These are phyloP conservation scores for Microcyclospora tardicrescens DNA, from an alignment of 2,329 filamentous ascomycete genomes.

Conservation along the genomic window DNA sequence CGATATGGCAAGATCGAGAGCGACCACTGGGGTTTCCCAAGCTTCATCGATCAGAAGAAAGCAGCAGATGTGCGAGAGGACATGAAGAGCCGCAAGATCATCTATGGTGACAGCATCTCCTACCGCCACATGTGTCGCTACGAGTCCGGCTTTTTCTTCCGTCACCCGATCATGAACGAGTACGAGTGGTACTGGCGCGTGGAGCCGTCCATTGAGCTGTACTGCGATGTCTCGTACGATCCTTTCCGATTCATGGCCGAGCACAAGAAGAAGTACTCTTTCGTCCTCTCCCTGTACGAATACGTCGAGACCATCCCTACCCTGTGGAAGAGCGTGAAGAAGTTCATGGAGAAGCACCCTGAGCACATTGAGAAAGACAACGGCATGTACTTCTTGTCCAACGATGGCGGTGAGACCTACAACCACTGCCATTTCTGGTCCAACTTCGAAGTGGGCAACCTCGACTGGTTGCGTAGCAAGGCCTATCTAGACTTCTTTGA, in stretches of 20 bases:
- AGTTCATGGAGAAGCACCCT: conserved; percentile 81
- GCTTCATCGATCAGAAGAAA: conserved; percentile 90
- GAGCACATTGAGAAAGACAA: conserved; percentile 78
- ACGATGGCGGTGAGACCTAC: conserved; percentile 82
- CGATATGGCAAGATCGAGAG: conserved; percentile 78
- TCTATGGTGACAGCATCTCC: conserved; percentile 92
- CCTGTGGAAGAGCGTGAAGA: conserved; percentile 88
- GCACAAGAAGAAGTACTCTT: conserved; percentile 96
- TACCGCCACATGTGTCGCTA: conserved; percentile 99
- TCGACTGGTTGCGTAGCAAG: conserved; percentile 84
- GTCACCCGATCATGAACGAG: conserved; percentile 80
- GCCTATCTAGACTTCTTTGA: conserved; percentile 87
- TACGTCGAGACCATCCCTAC: conserved; percentile 94
- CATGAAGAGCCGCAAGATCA: conserved; percentile 89
- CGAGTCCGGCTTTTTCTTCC: conserved; percentile 99
- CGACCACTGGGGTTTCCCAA: conserved; percentile 96
- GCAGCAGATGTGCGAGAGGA: conserved; percentile 82
- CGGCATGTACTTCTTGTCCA: conserved; percentile 80
- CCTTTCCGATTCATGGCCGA: conserved; percentile 95
- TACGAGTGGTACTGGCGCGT: conserved; percentile 99
- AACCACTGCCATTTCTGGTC: conserved; percentile 99
- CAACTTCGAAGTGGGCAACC: conserved; percentile 92
- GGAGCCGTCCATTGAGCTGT: conserved; percentile 91
- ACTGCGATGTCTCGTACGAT: conserved; percentile 90
- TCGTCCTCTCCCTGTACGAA: conserved; percentile 89